Percentiles rank a stretch among this genome's conserved stretches.
These are phyloP conservation scores for Boletus vermiculosoides DNA, from an alignment of 768 basidiomycete species.

Conservation along the genomic window DNA sequence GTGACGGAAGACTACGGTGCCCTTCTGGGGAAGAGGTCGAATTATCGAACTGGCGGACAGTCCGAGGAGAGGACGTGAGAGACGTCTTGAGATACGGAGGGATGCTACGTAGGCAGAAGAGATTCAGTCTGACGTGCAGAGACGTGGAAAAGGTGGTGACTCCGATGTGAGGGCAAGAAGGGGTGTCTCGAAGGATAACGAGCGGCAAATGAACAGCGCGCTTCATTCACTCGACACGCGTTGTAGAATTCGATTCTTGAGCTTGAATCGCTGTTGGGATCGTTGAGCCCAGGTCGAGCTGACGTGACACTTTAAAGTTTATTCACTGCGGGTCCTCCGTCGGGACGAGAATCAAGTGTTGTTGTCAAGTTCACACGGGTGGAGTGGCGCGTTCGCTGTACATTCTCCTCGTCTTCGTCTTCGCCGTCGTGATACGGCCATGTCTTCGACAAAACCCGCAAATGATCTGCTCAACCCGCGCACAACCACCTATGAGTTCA, in stretches of 20 bases:
- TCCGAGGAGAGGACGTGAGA: constrained; percentile 43
- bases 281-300: no score
- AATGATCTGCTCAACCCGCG: constrained; percentile 59
- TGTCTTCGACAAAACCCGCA: constrained; percentile 21
- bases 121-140: constrained; percentile 86
- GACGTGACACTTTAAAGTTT: no score
- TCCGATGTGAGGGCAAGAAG: not conserved
- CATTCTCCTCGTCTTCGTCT: not conserved
- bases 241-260: not conserved
- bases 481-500: constrained; percentile 75
- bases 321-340: not conserved
- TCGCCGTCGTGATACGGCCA: not conserved
- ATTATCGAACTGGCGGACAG: constrained; percentile 58
- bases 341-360: not conserved
- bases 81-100: constrained; percentile 48
- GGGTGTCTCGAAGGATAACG: no score
- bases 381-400: not conserved
- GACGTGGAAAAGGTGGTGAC: constrained; percentile 64
- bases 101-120: constrained; percentile 49
- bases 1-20: constrained; percentile 17
- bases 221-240: no score
- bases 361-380: constrained; percentile 7
- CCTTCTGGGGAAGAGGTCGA: constrained; percentile 30
- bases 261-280: no score
- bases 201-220: no score